Evolutionary conservation across 2,329 filamentous ascomycete genomes (phyloP), one percentile per base, ranked within the genome.

Genomic region (Tolypocladium endophyticum): DNA sequence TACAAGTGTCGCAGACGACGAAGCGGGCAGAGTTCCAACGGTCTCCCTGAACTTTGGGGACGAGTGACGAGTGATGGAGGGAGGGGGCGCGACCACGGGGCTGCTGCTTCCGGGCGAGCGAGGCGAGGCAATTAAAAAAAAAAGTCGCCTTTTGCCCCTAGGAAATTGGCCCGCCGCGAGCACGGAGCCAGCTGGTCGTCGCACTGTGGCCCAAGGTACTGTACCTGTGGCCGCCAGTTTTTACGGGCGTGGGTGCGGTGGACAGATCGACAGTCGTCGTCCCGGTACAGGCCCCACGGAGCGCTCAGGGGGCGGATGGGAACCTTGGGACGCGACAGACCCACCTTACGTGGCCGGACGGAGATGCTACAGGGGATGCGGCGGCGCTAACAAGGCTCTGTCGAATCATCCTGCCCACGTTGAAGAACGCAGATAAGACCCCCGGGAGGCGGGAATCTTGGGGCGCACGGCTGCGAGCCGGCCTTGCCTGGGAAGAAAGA

Each of bases 331-430:
- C 16, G 47, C 25, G 47, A 33, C 47, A 20, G 47, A 30, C 47
- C 47, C 25, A 18, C 47, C 28, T 5, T 30, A n/a, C n/a, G n/a
- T 30, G 25, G 47, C 12, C 47, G 28, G 47, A 33, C 50, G 25
- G 25, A 52, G 28, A 18, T 33, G 18, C 9, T 52, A 35, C 50
- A 35, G 50, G 50, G 50, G 50, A 53, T 33, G 16, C 18, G 28
- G 6, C 33, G 28, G 28, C 50, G 55, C 25, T 30, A 43, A 33
- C 58, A 57, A 18, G 50, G 63, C 64, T 64, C 63, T 68, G 62
- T 55, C 70, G 70, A 72, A 72, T 72, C 70, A 72, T 67, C 61
- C 58, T 58, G 59, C 68, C 70, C 70, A 72, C 70, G 70, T 72
- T 67, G 64, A 56, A 69, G 66, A 68, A 35, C 4, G n/a, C 9